Evolutionary conservation across 768 basidiomycete species (phyloP).

Genomic region (Plicaturopsis crispa): DNA sequence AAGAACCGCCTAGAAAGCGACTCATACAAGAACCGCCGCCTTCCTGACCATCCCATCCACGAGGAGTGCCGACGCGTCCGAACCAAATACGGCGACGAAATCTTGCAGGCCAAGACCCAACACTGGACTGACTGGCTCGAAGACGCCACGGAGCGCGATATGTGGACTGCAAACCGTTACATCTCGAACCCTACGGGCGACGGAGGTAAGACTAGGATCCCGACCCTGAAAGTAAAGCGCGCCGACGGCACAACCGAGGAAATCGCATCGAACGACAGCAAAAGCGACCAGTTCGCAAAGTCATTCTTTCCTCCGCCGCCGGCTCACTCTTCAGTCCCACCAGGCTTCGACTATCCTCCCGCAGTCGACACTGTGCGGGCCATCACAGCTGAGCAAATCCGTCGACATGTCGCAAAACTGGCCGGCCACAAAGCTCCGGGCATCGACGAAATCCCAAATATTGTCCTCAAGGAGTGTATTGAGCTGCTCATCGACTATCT

Average conservation of each 20-base stretch:
- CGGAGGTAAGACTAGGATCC: slow-evolving; percentile 10
- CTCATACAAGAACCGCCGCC: slow-evolving; percentile 4
- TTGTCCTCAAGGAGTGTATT: slow-evolving; percentile 13
- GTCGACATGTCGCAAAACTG: slow-evolving; percentile 1
- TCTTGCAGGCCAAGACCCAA: slow-evolving; percentile 12
- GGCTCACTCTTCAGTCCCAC: neutral
- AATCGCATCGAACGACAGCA: slow-evolving; percentile 12
- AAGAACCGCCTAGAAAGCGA: slow-evolving; percentile 6
- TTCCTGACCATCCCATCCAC: slow-evolving; percentile 16
- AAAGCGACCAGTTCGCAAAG: slow-evolving; percentile 10
- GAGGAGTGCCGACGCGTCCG: slow-evolving; percentile 10
- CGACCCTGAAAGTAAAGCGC: slow-evolving; percentile 6
- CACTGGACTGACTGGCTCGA: slow-evolving; percentile 18
- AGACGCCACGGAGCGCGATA: slow-evolving; percentile 1
- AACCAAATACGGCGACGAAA: slow-evolving; percentile 2
- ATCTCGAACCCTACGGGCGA: slow-evolving; percentile 6
- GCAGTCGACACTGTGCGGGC: neutral
- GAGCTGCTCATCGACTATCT: slow-evolving; percentile 17
- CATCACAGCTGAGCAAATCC: slow-evolving; percentile 10
- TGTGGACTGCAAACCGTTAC: slow-evolving; percentile 20
- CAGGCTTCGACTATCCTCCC: slow-evolving; percentile 6
- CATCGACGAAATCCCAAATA: slow-evolving; percentile 17
- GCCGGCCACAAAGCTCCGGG: slow-evolving; percentile 16
- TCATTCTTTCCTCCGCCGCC: slow-evolving; percentile 18
- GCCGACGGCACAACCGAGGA: slow-evolving; percentile 1